Percentiles rank a stretch among this genome's conserved stretches.
phyloP scores from a whole-genome alignment of 2,329 filamentous ascomycete species.

The Penicillium expansum region DNA sequence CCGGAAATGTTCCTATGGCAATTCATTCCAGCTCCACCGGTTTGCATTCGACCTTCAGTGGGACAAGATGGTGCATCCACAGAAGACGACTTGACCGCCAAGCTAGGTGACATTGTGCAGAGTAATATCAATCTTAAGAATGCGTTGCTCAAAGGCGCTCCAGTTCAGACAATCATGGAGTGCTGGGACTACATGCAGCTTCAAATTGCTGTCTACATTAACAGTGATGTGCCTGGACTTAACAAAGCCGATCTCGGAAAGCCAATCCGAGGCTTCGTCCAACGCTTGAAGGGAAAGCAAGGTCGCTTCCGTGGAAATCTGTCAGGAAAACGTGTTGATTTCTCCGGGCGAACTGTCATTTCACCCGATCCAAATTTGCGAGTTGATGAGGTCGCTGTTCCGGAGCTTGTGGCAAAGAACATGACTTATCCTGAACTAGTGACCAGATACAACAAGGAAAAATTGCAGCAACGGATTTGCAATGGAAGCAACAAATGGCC shows the following conservation, averaged over 20 bases:
- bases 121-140: slow-evolving; percentile 84
- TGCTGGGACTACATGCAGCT: slow-evolving; percentile 97
- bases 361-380: slow-evolving; percentile 92
- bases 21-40: slow-evolving; percentile 87
- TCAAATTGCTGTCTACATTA: slow-evolving; percentile 96
- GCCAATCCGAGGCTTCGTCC: slow-evolving; percentile 87
- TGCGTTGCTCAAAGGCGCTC: slow-evolving; percentile 76
- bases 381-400: slow-evolving; percentile 91
- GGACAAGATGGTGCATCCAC: slow-evolving; percentile 90
- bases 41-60: slow-evolving; percentile 91
- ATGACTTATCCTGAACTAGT: slow-evolving; percentile 92
- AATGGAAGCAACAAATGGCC: slow-evolving; percentile 80
- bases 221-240: slow-evolving; percentile 92
- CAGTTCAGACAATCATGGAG: slow-evolving; percentile 88
- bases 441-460: slow-evolving; percentile 79
- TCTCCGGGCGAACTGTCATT: slow-evolving; percentile 95
- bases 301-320: slow-evolving; percentile 95
- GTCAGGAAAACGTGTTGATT: slow-evolving; percentile 97
- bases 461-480: slow-evolving; percentile 68
- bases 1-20: slow-evolving; percentile 99
- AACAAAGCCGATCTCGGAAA: slow-evolving; percentile 84
- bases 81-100: slow-evolving; percentile 94
- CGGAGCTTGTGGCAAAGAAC: slow-evolving; percentile 88
- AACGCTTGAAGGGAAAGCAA: slow-evolving; percentile 94
- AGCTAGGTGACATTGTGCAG: slow-evolving; percentile 93